Evolutionary conservation across 164 flowering plant species (phyloP).

Genomic region (Liriodendron chinense): DNA sequence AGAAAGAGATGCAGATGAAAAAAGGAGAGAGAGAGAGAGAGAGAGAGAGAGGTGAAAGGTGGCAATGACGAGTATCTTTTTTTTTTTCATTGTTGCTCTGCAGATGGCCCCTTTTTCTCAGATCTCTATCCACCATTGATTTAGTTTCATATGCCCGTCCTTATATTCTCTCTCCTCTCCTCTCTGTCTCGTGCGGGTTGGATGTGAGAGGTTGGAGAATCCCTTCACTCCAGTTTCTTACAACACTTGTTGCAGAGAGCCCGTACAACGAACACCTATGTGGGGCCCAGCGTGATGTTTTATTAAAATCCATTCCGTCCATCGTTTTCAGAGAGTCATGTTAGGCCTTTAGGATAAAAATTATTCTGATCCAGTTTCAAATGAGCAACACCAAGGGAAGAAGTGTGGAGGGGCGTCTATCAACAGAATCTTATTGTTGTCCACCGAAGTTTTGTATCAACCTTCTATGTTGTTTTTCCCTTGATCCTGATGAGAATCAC

Average conservation of each 20-base stretch:
- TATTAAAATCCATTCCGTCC: neutral
- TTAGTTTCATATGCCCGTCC: conserved; percentile 8
- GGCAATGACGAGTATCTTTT: neutral
- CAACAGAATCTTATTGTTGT: no score
- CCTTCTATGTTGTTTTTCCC: no score
- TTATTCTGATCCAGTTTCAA: neutral
- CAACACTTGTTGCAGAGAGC: neutral
- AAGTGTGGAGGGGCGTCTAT: no score
- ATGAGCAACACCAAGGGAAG: neutral
- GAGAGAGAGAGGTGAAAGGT: neutral
- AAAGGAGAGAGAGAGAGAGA: neutral
- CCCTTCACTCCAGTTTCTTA: neutral
- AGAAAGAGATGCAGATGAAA: neutral
- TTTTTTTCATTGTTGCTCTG: neutral
- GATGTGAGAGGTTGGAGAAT: neutral
- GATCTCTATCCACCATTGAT: conserved; percentile 5
- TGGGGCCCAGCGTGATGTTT: neutral
- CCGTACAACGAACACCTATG: neutral
- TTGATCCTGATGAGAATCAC: no score
- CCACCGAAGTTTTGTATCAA: no score
- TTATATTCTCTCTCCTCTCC: conserved; percentile 5
- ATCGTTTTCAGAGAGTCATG: neutral
- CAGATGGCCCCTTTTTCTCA: conserved; percentile 1
- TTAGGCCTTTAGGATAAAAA: neutral
- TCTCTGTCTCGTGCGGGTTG: neutral